Evolutionary conservation across 345 rosid species (phyloP), one percentile per base, ranked within the genome.

Genomic region (Citrus inodora): DNA sequence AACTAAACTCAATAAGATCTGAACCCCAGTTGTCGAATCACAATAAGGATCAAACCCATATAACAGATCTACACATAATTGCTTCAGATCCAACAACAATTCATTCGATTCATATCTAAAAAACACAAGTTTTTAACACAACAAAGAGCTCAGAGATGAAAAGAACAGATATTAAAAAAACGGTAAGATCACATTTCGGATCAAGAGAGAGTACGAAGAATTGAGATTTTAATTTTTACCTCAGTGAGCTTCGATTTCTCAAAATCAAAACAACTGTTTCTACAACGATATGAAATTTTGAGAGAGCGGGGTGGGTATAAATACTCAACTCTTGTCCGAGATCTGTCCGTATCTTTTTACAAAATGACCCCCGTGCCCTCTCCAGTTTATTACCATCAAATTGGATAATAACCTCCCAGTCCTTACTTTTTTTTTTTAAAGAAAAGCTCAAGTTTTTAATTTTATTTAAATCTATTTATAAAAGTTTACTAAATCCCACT

Each of bases 241-340:
- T 66, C 46, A 35, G 2, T 0, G 24, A 66, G 10, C 5, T 53
- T 53, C 25, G 10, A 70, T 28, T 70, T 7, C 24, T 14, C 16
- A 28, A 76, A 25, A 51, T 25, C 51, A 48, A 30, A 46, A 33
- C 70, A 42, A 56, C 38, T 4, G 13, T 9, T 30, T 60, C 24
- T 7, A 19, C 28, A 67, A 55, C 73, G 33, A 70, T 42, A 25
- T 9, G 35, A 46, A 73, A 46, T 61, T 4, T 2, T 30, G n/a
- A 32, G 63, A 77, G 74, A 38, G 79, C 76, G 71, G 76, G 79
- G 25, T 38, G 46, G 42, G 16, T 22, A 37, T 83, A 67, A 73
- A 83, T 83, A 80, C 6, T 21, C 81, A 55, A 77, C 21, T 3
- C 13, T 25, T 16, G 76, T 73, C 76, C 76, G 32, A 2, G 46